Percentiles rank a stretch among this genome's conserved stretches.
Conservation (phyloP, 768 basidiomycete genomes). For the Xerocomellus amylosporus region DNA sequence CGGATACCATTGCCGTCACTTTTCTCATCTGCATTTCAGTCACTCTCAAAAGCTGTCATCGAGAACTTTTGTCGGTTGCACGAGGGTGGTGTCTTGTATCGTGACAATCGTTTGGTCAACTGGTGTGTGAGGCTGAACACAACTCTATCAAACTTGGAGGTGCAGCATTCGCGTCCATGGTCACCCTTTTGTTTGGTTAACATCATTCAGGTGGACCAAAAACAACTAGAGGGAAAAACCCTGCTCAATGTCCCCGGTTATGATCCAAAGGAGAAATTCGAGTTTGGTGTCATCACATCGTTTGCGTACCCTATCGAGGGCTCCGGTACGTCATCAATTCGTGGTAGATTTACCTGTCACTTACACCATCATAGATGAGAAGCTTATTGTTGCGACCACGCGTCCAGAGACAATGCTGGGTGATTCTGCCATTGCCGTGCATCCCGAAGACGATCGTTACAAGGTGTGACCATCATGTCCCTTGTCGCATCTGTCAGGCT, state of each 20-base stretch:
- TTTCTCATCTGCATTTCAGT: constrained; percentile 34
- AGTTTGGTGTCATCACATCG: constrained; percentile 95
- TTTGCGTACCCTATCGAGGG: constrained; percentile 91
- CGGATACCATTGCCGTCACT: not conserved
- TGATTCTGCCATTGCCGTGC: constrained; percentile 95
- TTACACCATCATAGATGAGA: constrained; percentile 58
- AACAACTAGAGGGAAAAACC: constrained; percentile 80
- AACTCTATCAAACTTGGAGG: constrained; percentile 96
- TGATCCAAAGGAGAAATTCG: constrained; percentile 80
- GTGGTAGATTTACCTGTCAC: not conserved
- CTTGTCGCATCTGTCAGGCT: not conserved
- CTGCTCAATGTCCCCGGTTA: constrained; percentile 91
- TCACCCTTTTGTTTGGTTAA: not conserved
- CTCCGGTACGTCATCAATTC: constrained; percentile 51
- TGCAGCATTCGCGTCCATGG: constrained; percentile 27
- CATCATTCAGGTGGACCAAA: constrained; percentile 77
- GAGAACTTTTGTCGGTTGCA: constrained; percentile 90
- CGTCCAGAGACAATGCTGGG: constrained; percentile 99
- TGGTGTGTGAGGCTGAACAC: constrained; percentile 98
- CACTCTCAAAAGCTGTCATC: constrained; percentile 80
- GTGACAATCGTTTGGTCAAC: constrained; percentile 95
- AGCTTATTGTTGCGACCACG: constrained; percentile 91
- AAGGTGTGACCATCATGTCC: constrained; percentile 42
- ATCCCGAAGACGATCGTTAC: constrained; percentile 90
- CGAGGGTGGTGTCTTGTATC: constrained; percentile 90